Base-by-base conservation (phyloP, 306 rosid genomes). In the Trifolium dubium region DNA sequence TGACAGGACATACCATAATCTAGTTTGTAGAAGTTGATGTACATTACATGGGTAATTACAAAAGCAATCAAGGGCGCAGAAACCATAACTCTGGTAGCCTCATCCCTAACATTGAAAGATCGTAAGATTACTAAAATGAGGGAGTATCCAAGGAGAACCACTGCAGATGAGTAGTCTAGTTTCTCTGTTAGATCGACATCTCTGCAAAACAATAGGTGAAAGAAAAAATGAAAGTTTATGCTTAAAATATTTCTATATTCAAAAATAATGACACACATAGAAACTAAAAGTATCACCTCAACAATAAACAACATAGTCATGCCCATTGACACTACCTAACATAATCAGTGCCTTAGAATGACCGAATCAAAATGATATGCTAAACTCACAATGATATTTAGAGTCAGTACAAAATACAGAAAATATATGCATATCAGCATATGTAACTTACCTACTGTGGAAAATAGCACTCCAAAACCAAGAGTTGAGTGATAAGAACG, bases 391-490 rank as follows among this genome's bases (percentile, higher is more conserved):
- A 29, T 51, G 43, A 44, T 11, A 46, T 62, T 37, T 23, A 51
- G 61, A 74, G 54, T 14, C 4, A 15, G 60, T 61, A 44, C 14
- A 51, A 47, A 72, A 40, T 78, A 39, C 14, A 17, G 47, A 64
- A 69, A 68, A 69, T 50, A 51, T 28, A 32, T 5, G 55, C 67
- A 31, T 50, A 51, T 28, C 28, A 3, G 55, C 67, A 31, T 32
- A 49, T 73, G 55, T 70, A 79, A 50, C 93, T 80, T 64, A 90
- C 97, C 89, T 86, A 74, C 90, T 86, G 78, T 92, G 97, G 86
- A 89, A 90, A 71, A 87, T 81, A 17, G 89, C 89, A 82, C 90
- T 90, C 97, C 96, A 90, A 50, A 89, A 30, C 97, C 98, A 93
- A 50, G 96, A 77, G 81, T 85, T 89, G 49, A 93, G 68, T 31